Evolutionary conservation across 2,329 filamentous ascomycete genomes (phyloP), one percentile per base, ranked within the genome.

Genomic region (Neobulgaria alba): DNA sequence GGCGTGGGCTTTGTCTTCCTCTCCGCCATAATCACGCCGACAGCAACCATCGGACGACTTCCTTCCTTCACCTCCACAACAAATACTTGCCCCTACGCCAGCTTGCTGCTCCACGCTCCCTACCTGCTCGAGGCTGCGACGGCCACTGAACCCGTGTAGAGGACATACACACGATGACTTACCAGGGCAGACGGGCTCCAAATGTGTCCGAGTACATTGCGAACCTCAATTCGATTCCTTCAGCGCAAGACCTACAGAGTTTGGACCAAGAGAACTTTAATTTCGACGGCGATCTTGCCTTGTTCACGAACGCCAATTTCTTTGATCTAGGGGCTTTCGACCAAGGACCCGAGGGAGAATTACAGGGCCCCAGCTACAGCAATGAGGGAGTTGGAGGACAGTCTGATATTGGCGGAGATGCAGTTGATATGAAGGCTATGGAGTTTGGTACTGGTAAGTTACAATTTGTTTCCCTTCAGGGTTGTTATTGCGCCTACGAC

Each of bases 191-290:
- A 48, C 79, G 83, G 59, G 84, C 77, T 55, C 82, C 85, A 58
- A 94, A 94, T 63, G 85, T 95, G 65, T 88, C 87, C 58, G 82
- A 88, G 59, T 94, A 92, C 67, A 73, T 95, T 51, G 82, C 85
- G 57, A 83, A 89, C 53, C 72, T 95, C 56, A 95, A 95, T 68
- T 76, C 73, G 33, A 68, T 82, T 41, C 73, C 73, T 2, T 69
- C 79, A 46, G 69, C 82, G 46, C 77, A 79, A 54, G 75, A 82
- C 39, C 71, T 81, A 46, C 48, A 54, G 26, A 73, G 69, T 38
- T 55, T 69, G 17, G 60, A 73, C 19, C 66, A 71, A 43, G 65
- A 71, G 43, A 64, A 69, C 38, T 73, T 80, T 62, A 73, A 73
- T 53, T 67, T 83, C 48, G 80, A 85, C 53, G 77, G 82, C 45